Conservation (phyloP, 2,329 filamentous ascomycete species). For the Xylaria sp. region DNA sequence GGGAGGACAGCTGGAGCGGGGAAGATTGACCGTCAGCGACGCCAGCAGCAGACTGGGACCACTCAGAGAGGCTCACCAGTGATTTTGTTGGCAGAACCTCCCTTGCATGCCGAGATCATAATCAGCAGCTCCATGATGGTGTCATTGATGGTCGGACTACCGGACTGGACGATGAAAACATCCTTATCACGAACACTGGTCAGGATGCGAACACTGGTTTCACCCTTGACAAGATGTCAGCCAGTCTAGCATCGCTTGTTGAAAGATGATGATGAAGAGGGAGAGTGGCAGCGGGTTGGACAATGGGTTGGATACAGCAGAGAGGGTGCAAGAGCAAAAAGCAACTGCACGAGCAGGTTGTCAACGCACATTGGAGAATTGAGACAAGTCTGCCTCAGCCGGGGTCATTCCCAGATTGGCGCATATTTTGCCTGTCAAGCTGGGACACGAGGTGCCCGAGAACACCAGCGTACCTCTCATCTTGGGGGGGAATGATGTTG, state of each 20-base stretch:
- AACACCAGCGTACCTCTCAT: conserved; percentile 77
- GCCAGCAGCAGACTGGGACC: conserved; percentile 4
- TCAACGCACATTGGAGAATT: conserved; percentile 74
- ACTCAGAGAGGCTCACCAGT: conserved; percentile 72
- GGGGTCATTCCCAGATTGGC: conserved; percentile 73
- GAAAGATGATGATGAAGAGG: not conserved
- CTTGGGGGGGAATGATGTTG: conserved; percentile 44
- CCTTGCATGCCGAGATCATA: conserved; percentile 99
- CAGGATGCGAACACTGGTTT: conserved; percentile 75
- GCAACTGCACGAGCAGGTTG: conserved; percentile 23
- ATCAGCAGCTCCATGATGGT: conserved; percentile 99
- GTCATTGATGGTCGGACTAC: conserved; percentile 95
- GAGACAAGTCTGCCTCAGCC: conserved; percentile 72
- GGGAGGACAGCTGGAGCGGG: conserved; percentile 76
- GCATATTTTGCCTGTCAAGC: conserved; percentile 72
- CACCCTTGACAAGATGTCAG: conserved; percentile 61
- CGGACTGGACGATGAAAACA: conserved; percentile 98
- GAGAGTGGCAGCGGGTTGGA: not conserved
- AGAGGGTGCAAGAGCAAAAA: not conserved
- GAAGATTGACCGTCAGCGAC: conserved; percentile 29
- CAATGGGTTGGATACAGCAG: not conserved
- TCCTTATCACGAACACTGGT: conserved; percentile 93
- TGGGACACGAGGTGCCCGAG: conserved; percentile 73
- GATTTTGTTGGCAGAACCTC: conserved; percentile 94
- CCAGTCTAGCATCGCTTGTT: conserved; percentile 31